Conservation (phyloP, 1,284 basidiomycete genomes). For the Singerocomus inundabilis region DNA sequence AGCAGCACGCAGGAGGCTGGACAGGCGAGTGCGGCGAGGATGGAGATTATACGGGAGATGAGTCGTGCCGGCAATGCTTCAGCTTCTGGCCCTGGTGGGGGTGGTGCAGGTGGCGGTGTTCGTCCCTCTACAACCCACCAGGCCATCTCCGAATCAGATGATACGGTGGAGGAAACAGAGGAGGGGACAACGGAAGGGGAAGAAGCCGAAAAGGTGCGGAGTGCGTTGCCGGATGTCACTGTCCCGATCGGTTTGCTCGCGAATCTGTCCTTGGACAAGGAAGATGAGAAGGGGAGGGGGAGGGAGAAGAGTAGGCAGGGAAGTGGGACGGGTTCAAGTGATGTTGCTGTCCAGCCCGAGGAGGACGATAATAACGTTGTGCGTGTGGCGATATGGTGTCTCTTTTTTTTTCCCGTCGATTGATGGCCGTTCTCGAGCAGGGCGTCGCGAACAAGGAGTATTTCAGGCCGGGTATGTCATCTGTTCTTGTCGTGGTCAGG, state of each 20-base stretch:
- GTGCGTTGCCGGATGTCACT: slow-evolving; percentile 59
- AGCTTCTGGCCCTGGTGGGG: not conserved
- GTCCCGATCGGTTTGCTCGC: slow-evolving; percentile 75
- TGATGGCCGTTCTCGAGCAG: slow-evolving; percentile 8
- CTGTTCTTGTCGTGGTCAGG: not conserved
- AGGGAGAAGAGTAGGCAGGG: slow-evolving; percentile 32
- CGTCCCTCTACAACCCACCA: not conserved
- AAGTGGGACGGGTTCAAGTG: slow-evolving; percentile 9
- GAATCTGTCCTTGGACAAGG: slow-evolving; percentile 60
- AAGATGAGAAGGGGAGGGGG: slow-evolving; percentile 40
- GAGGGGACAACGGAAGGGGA: slow-evolving; percentile 29
- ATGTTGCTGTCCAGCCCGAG: slow-evolving; percentile 23
- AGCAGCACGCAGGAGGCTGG: slow-evolving; percentile 33
- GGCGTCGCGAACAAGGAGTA: slow-evolving; percentile 79
- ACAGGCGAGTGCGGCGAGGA: slow-evolving; percentile 21
- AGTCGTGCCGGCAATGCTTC: slow-evolving; percentile 31
- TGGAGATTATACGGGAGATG: slow-evolving; percentile 33
- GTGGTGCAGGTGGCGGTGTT: not conserved
- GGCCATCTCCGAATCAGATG: slow-evolving; percentile 11
- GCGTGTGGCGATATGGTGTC: not conserved
- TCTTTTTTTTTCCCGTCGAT: slow-evolving; percentile 23
- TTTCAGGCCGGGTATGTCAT: slow-evolving; percentile 67
- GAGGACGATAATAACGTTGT: slow-evolving; percentile 66
- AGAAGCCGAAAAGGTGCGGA: slow-evolving; percentile 44
- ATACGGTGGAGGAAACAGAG: slow-evolving; percentile 28